Evolutionary conservation across 208 protist genomes (phyloP), one percentile per base, ranked within the genome.

Genomic region (Balamuthia mandrillaris): DNA sequence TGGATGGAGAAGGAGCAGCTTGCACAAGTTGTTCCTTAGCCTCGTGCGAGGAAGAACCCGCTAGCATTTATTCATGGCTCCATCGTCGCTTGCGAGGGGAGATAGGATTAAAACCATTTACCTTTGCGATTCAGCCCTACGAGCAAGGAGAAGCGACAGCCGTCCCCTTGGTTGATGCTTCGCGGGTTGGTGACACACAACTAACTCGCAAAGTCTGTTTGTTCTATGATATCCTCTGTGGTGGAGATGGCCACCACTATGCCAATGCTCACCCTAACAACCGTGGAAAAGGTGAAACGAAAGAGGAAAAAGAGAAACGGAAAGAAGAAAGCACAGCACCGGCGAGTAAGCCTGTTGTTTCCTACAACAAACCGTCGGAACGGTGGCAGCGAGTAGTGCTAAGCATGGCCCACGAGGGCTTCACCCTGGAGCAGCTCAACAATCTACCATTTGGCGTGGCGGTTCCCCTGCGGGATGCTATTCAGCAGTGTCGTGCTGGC

Each of bases 381-480:
- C n/a, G n/a, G n/a, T n/a, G n/a, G n/a, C n/a, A n/a, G n/a, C n/a
- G n/a, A n/a, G 18, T 84, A 6, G 88, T 90, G 35, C 24, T 79
- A 6, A 41, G 66, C 18, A 89, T 92, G 68, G 61, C 66, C 3
- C 24, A 60, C 14, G 60, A 86, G 1, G 52, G 49, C n/a, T 35
- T 92, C 14, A 78, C 42, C 14, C 33, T 54, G 2, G 29, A 82
- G 21, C 41, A 87, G 54, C 37, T 93, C 35, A 77, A 91, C 68
- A 27, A 10, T 3, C 78, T 93, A 0, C 66, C 86, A 27, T 65
- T 90, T 41, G 91, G 88, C 41, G 68, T 93, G 3, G 74, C 88
- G 14, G n/a, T 91, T 31, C 89, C 84, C 24, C 51, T 93, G 6
- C 49, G 42, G 44, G 88, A 90, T 24, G 88, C 89, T 24, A 65